These are phyloP conservation scores for Penicillium verhagenii DNA, from an alignment of 495 filamentous ascomycete genomes.

Conservation along the genomic window DNA sequence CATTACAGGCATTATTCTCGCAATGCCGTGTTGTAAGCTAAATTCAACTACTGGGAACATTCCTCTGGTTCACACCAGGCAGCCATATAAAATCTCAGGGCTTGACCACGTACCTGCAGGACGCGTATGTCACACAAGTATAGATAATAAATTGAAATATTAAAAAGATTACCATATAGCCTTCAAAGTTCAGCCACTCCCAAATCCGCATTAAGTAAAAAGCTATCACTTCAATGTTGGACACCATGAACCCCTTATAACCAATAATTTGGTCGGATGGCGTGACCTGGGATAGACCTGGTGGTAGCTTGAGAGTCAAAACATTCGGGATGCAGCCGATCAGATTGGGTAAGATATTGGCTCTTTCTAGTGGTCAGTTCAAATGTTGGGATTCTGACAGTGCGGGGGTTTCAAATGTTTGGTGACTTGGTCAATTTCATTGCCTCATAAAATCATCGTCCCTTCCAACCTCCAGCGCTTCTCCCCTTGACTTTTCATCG, in stretches of 20 bases:
- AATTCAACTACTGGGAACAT: background rate
- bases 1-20: too few species aligned
- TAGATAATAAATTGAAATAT: background rate
- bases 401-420: background rate
- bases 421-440: too few species aligned
- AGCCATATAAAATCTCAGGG: background rate
- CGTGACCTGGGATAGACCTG: background rate
- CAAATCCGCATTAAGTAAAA: background rate
- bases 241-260: background rate
- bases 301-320: background rate
- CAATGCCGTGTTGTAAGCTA: background rate
- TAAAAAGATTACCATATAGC: too few species aligned
- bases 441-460: too few species aligned
- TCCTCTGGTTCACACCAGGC: background rate
- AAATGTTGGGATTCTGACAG: background rate
- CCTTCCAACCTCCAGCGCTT: too few species aligned
- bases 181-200: background rate
- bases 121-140: slow-evolving; percentile 13
- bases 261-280: background rate
- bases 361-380: background rate
- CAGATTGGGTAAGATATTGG: background rate
- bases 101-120: slow-evolving; percentile 16
- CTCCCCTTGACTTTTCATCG: too few species aligned
- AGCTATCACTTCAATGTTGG: too few species aligned
- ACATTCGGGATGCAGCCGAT: too few species aligned